These are phyloP conservation scores for Lojkania enalia DNA, from an alignment of 2,329 filamentous ascomycete species.

Conservation along the genomic window DNA sequence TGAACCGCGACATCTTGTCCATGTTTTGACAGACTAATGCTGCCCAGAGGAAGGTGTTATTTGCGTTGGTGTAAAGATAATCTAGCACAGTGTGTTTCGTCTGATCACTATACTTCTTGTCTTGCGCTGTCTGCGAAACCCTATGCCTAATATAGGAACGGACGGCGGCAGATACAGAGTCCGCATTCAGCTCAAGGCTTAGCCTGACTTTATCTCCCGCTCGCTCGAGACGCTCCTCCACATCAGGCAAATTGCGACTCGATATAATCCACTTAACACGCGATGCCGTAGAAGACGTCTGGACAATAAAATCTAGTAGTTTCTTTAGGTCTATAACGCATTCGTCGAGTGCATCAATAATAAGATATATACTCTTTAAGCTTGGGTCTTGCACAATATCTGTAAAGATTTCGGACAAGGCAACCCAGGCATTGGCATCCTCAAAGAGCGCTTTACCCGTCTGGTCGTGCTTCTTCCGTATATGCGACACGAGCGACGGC, in stretches of 20 bases:
- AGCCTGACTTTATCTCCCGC: not conserved
- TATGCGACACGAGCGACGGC: not conserved
- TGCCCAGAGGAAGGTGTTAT: not conserved
- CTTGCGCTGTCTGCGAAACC: not conserved
- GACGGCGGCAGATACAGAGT: not conserved
- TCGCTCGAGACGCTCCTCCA: not conserved
- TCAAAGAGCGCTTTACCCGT: not conserved
- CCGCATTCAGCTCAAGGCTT: not conserved
- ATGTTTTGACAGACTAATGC: not conserved
- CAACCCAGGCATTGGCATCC: constrained; percentile 1
- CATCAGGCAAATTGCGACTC: not conserved
- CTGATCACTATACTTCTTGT: not conserved
- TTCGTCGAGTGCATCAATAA: constrained; percentile 1
- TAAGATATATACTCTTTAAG: not conserved
- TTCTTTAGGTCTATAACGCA: not conserved
- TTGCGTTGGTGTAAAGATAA: constrained; percentile 38
- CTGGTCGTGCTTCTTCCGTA: constrained; percentile 1
- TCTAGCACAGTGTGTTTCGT: not conserved
- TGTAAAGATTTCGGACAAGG: not conserved
- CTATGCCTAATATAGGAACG: not conserved
- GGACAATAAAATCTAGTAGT: not conserved
- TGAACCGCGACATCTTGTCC: not conserved
- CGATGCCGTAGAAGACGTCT: not conserved
- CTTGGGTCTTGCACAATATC: not conserved
- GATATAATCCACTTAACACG: constrained; percentile 2